Evolutionary conservation across 371 early-diverging fungal genomes (phyloP).

Genomic region (Batrachochytrium dendrobatidis): DNA sequence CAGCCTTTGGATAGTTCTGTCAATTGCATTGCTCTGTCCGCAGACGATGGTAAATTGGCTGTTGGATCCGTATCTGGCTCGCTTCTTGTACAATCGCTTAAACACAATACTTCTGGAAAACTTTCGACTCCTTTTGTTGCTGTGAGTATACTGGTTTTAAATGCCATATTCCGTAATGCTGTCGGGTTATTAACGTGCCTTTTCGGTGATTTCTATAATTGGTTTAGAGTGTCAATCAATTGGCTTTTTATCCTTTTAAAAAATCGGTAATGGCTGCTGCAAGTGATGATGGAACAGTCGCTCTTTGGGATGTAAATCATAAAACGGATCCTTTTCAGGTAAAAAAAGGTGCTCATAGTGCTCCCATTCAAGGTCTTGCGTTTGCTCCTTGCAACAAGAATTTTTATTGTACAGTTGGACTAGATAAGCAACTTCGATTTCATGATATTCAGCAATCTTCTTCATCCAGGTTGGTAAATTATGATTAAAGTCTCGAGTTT

Average conservation of each 20-base stretch:
- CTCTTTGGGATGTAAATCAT: slow-evolving; percentile 43
- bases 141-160: too few relatives aligned
- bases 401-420: slow-evolving; percentile 41
- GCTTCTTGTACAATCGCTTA: slow-evolving; percentile 21
- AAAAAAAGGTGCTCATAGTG: slow-evolving; percentile 36
- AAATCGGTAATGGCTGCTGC: slow-evolving; percentile 40
- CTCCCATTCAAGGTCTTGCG: slow-evolving; percentile 38
- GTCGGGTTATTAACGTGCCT: too few relatives aligned
- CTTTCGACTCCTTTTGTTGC: slow-evolving; percentile 17
- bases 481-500: too few relatives aligned
- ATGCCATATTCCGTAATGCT: neutral
- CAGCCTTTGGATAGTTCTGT: neutral
- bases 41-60: slow-evolving; percentile 20
- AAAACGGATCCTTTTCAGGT: slow-evolving; percentile 29
- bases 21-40: slow-evolving; percentile 12
- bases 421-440: slow-evolving; percentile 41
- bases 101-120: slow-evolving; percentile 14
- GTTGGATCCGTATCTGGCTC: slow-evolving; percentile 11
- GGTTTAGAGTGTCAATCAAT: slow-evolving; percentile 18
- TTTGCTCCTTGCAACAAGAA: slow-evolving; percentile 49
- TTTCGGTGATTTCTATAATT: neutral
- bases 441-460: slow-evolving; percentile 34
- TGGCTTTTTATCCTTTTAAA: slow-evolving; percentile 26
- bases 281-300: slow-evolving; percentile 46
- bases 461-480: too few relatives aligned